Evolutionary conservation across 768 basidiomycete genomes (phyloP), one percentile per base, ranked within the genome.

Genomic region (Pholiota molesta): DNA sequence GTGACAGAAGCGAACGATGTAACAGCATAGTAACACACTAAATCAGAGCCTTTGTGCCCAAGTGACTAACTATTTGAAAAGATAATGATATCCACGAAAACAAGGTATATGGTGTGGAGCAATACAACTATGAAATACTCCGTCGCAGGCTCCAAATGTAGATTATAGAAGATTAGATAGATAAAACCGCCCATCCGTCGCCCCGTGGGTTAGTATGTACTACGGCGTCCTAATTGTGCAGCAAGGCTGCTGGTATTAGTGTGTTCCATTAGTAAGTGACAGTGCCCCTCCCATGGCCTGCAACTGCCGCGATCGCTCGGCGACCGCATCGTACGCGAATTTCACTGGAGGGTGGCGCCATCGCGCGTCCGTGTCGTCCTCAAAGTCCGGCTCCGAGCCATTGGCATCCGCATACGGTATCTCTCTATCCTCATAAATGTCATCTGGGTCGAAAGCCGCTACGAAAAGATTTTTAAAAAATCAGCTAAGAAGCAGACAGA

Each of bases 291-390:
- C 81, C 64, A 85, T 81, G 61, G 76, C 75, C 57, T 90, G 78
- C 60, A 85, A 79, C 76, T 87, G 81, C 65, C 83, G 78, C 56
- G 86, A 86, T 64, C 91, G 84, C 73, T 97, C 94, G 26, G 93
- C 93, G 5, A 89, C 93, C 0, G 95, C 95, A 71, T 97, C 95
- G 72, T 97, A 97, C n/a, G 91, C 93, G 74, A 90, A 95, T 14
- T 83, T 83, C 26, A 86, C 80, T 2, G 86, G 84, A 19, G 75
- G 81, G 52, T 82, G 83, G 40, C 73, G 73, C 68, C 73, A 75
- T 16, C 67, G 71, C 10, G 60, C 66, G 21, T 73, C 71, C 28
- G 68, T 68, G 14, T 73, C 74, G 29, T 84, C 83, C 23, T 86
- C 86, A 10, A 79, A 79, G 52, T 87, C 87, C 28, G 81, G 83